Percentiles rank a stretch among this genome's conserved stretches.
These are phyloP conservation scores for Hanseniaspora nectarophila DNA, from an alignment of 805 yeast genomes.

Conservation along the genomic window DNA sequence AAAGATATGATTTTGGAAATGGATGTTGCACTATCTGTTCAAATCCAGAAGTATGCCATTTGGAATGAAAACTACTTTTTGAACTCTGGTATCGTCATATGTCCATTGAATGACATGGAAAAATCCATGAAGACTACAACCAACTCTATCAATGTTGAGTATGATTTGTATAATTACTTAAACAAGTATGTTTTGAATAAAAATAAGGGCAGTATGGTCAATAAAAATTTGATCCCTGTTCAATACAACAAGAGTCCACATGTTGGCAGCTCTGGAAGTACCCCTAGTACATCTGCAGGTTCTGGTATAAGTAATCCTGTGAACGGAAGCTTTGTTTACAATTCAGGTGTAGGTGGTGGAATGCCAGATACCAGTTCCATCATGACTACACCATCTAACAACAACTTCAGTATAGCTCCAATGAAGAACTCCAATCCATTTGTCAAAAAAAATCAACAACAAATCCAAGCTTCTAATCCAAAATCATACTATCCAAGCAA, in stretches of 20 bases:
- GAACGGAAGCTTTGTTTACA: conserved; percentile 27
- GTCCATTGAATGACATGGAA: conserved; percentile 51
- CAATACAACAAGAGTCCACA: conserved; percentile 63
- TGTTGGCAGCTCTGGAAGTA: conserved; percentile 28
- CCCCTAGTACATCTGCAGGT: conserved; percentile 23
- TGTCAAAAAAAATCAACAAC: conserved; percentile 19
- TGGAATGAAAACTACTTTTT: conserved; percentile 73
- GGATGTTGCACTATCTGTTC: conserved; percentile 81
- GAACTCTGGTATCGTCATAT: conserved; percentile 71
- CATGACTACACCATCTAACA: conserved; percentile 11
- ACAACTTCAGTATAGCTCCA: conserved; percentile 8
- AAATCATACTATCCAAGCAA: not conserved
- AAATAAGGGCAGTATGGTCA: conserved; percentile 25
- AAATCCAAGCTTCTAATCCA: conserved; percentile 24
- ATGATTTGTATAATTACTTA: conserved; percentile 62
- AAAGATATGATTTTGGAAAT: conserved; percentile 71
- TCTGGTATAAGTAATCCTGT: conserved; percentile 25
- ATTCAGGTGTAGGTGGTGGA: conserved; percentile 20
- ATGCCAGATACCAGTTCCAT: conserved; percentile 15
- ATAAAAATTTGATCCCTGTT: conserved; percentile 46
- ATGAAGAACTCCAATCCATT: conserved; percentile 14
- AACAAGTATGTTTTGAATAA: conserved; percentile 34
- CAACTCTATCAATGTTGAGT: conserved; percentile 67
- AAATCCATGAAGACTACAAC: conserved; percentile 67
- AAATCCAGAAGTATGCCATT: conserved; percentile 77